Evolutionary conservation across 2,329 filamentous ascomycete genomes (phyloP), one percentile per base, ranked within the genome.

Genomic region (Colletotrichum chlorophyti): DNA sequence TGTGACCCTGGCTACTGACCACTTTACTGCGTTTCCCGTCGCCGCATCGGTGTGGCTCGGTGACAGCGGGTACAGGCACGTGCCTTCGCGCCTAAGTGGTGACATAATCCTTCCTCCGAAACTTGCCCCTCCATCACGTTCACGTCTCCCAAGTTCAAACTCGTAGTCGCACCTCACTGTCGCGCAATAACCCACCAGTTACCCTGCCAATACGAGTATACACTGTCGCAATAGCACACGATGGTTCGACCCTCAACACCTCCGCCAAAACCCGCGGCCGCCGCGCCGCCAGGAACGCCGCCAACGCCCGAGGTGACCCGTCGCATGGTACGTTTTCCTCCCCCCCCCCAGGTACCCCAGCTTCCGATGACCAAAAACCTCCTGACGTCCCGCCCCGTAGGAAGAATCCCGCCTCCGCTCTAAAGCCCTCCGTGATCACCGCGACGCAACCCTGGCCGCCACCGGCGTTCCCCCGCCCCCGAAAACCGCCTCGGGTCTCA

Each of bases 341-440:
- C 15, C 24, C 46, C 4, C 32, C 21, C 24, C 12, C 23, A 41
- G 34, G 62, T 50, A 45, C 6, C 27, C 19, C 8, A 14, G 17
- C 32, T 38, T 31, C n/a, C 6, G 21, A 19, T 43, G 38, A 35
- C 41, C 51, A 14, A 27, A 65, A 40, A 66, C 59, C 1, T 2
- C 23, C n/a, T n/a, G n/a, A n/a, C n/a, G n/a, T 4, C 11, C 31
- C 5, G 17, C 6, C 7, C 17, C 15, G 6, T 58, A 95, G 91
- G 94, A 97, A 85, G 87, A 94, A 72, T 93, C 88, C 66, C 86
- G 94, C 17, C 83, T 97, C 26, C 91, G 88, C 75, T 91, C 95
- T 53, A 98, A 97, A 81, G 93, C 93, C 3, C 80, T 93, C 15
- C 89, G 91, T 57, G 86, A 91, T 65, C 87, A 89, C 68, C 83